These are phyloP conservation scores for Starmerella stellata DNA, from an alignment of 805 yeast species.

Conservation along the genomic window DNA sequence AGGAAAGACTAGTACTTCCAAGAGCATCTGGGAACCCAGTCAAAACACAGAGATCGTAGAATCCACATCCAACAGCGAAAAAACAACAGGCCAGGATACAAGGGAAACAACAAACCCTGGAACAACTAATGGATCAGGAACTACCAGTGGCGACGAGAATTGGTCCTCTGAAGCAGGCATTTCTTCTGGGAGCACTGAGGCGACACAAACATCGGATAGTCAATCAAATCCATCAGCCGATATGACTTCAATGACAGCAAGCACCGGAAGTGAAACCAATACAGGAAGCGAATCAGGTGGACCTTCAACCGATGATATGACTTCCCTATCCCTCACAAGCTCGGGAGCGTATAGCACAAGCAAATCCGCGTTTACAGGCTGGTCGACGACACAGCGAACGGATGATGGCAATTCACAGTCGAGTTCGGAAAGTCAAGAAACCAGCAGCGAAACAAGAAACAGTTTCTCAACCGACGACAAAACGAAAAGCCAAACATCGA, in stretches of 20 bases:
- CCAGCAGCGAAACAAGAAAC: background rate
- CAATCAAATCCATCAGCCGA: background rate
- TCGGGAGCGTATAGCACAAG: background rate
- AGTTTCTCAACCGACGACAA: too few relatives aligned
- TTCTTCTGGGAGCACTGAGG: background rate
- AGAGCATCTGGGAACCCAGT: background rate
- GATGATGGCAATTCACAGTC: background rate
- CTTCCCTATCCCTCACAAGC: background rate
- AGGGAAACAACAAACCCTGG: background rate
- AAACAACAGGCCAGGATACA: background rate
- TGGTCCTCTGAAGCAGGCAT: background rate
- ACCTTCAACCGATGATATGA: background rate
- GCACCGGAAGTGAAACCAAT: background rate
- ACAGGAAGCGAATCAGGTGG: background rate
- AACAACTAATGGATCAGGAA: background rate
- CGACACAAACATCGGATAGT: background rate
- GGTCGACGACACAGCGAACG: background rate
- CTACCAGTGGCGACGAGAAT: background rate
- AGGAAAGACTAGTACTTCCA: background rate
- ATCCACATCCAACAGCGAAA: background rate
- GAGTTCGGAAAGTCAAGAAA: background rate
- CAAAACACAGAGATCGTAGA: background rate
- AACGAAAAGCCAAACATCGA: too few relatives aligned
- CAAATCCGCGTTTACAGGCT: background rate
- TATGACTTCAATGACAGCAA: background rate